Evolutionary conservation across 1,284 basidiomycete genomes (phyloP).

Genomic region (Flammula alnicola): DNA sequence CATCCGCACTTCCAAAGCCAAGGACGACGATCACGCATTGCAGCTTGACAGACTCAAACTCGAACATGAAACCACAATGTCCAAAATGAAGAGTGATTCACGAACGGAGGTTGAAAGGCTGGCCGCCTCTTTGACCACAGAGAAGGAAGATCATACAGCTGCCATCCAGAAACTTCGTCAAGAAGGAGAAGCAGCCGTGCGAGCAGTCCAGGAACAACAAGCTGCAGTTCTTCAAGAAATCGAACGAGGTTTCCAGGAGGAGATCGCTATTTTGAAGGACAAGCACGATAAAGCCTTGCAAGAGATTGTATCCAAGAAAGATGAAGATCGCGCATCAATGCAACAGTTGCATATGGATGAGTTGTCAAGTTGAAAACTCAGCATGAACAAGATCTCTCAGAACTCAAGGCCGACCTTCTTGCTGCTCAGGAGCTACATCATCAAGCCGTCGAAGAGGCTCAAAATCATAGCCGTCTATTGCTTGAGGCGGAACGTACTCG

Average conservation of each 20-base stretch:
- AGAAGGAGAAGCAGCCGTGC: conserved; percentile 57
- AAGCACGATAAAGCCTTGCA: conserved; percentile 43
- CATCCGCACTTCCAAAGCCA: conserved; percentile 50
- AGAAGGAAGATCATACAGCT: conserved; percentile 48
- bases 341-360: conserved; percentile 32
- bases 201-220: conserved; percentile 58
- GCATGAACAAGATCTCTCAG: conserved; percentile 38
- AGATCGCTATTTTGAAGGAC: conserved; percentile 49
- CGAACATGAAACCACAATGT: conserved; percentile 49
- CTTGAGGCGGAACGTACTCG: conserved; percentile 31
- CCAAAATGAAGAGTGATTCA: conserved; percentile 56
- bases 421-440: conserved; percentile 36
- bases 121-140: conserved; percentile 46
- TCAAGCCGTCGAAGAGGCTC: conserved; percentile 8
- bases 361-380: conserved; percentile 24
- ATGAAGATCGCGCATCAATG: conserved; percentile 30
- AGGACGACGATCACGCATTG: conserved; percentile 62
- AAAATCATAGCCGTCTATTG: conserved; percentile 21
- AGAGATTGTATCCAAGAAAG: conserved; percentile 29
- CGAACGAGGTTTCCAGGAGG: conserved; percentile 57
- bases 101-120: conserved; percentile 55
- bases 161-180: conserved; percentile 45
- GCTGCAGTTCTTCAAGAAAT: conserved; percentile 56
- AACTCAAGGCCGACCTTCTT: conserved; percentile 47
- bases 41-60: conserved; percentile 49